Percentiles rank a stretch among this genome's conserved stretches.
Conservation (phyloP, 345 rosid genomes). For the Passiflora organensis region DNA sequence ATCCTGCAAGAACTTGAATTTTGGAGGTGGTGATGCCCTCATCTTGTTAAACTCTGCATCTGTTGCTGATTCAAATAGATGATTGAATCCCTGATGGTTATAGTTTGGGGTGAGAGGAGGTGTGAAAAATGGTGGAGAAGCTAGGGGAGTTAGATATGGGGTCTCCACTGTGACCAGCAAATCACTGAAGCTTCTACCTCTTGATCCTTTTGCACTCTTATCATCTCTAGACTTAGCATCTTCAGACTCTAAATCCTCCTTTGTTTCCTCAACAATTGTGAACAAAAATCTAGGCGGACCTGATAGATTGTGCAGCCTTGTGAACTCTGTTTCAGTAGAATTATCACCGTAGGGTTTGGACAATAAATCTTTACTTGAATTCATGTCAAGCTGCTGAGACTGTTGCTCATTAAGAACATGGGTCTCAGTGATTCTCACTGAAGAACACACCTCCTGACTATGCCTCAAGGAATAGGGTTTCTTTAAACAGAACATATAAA, state of each 20-base stretch:
- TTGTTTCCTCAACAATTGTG: slow-evolving; percentile 87
- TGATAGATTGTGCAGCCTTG: slow-evolving; percentile 42
- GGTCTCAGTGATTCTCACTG: slow-evolving; percentile 32
- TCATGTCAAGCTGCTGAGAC: too few relatives aligned
- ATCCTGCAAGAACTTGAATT: slow-evolving; percentile 85
- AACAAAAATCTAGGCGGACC: slow-evolving; percentile 72
- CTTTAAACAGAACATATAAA: slow-evolving; percentile 70
- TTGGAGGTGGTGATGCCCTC: slow-evolving; percentile 77
- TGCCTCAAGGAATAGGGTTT: slow-evolving; percentile 40
- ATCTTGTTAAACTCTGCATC: slow-evolving; percentile 78
- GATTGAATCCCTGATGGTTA: slow-evolving; percentile 41
- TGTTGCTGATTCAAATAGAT: slow-evolving; percentile 48
- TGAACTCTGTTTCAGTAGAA: slow-evolving; percentile 47
- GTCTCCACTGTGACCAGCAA: slow-evolving; percentile 64
- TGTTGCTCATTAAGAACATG: slow-evolving; percentile 29
- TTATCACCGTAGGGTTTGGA: slow-evolving; percentile 36
- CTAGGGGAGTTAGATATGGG: slow-evolving; percentile 80
- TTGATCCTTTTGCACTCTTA: slow-evolving; percentile 30
- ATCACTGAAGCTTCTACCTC: slow-evolving; percentile 67
- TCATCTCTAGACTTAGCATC: slow-evolving; percentile 54
- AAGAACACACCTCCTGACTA: slow-evolving; percentile 31
- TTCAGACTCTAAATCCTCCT: slow-evolving; percentile 80
- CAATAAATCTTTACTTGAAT: slow-evolving; percentile 39
- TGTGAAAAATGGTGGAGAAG: slow-evolving; percentile 85
- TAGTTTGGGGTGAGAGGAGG: slow-evolving; percentile 78